Evolutionary conservation across 1,284 basidiomycete species (phyloP).

Genomic region (Ceratobasidium sp.): DNA sequence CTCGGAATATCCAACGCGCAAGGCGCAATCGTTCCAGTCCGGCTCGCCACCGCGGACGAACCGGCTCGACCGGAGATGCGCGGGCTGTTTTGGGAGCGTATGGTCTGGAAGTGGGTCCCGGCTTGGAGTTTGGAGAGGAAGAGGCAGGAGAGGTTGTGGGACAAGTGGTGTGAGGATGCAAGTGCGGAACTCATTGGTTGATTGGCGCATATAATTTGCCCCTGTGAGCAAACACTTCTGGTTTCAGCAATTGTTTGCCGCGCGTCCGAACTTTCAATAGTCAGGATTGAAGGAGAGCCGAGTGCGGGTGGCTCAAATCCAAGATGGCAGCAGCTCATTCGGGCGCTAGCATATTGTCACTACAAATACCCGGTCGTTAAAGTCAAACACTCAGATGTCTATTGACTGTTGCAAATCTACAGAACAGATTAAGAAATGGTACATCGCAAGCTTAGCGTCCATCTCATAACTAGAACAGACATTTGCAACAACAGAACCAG

Average conservation of each 20-base stretch:
- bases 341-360: too few species aligned
- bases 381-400: too few species aligned
- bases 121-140: conserved; percentile 24
- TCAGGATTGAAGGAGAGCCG: too few species aligned
- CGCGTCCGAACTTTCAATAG: too few species aligned
- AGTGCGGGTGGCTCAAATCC: too few species aligned
- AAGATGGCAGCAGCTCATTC: too few species aligned
- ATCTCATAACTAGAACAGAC: not conserved
- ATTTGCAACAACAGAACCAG: not conserved
- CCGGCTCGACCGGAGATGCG: conserved; percentile 33
- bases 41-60: conserved; percentile 34
- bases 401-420: not conserved
- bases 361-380: too few species aligned
- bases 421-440: not conserved
- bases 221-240: too few species aligned
- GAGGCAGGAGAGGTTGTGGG: conserved; percentile 29
- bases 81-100: conserved; percentile 48
- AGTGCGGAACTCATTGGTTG: too few species aligned
- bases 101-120: conserved; percentile 44
- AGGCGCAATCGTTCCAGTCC: conserved; percentile 45
- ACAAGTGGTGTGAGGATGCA: conserved; percentile 25
- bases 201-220: too few species aligned
- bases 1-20: conserved; percentile 46
- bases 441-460: not conserved
- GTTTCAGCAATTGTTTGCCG: too few species aligned